phyloP scores from a whole-genome alignment of 805 yeast genomes.

The Cyberlindnera nakhonratchasimensis region DNA sequence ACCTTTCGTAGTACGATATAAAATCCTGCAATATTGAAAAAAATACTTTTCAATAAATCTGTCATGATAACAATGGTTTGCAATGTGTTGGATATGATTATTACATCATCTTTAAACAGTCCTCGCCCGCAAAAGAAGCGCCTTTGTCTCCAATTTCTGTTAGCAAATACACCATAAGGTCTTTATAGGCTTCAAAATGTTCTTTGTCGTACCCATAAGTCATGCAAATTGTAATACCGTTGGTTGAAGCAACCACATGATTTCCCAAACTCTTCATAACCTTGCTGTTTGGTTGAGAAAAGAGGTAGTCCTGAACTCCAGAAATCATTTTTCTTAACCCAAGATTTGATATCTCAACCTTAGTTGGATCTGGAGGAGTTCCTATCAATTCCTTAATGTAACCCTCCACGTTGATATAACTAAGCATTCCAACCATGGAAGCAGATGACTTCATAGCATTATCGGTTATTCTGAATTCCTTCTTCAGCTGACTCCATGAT shows the following conservation, averaged over 20 bases:
- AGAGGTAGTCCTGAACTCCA: constrained; percentile 6
- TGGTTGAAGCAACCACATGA: constrained; percentile 1
- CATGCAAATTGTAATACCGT: neutral
- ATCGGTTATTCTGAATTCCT: neutral
- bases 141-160: neutral
- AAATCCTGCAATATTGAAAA: no score
- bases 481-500: constrained; percentile 6
- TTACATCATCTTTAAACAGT: neutral
- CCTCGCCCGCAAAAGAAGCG: neutral
- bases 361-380: neutral
- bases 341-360: constrained; percentile 14
- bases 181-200: constrained; percentile 9
- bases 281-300: constrained; percentile 12
- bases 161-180: neutral
- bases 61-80: no score
- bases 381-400: neutral
- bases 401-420: constrained; percentile 3
- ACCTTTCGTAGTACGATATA: no score
- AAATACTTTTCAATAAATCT: no score
- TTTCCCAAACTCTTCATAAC: neutral
- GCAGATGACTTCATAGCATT: neutral
- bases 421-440: constrained; percentile 8
- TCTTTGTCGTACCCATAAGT: neutral
- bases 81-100: no score
- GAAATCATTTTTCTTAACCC: constrained; percentile 3